Evolutionary conservation across 805 yeast species (phyloP).

Genomic region (Limtongia smithiae): DNA sequence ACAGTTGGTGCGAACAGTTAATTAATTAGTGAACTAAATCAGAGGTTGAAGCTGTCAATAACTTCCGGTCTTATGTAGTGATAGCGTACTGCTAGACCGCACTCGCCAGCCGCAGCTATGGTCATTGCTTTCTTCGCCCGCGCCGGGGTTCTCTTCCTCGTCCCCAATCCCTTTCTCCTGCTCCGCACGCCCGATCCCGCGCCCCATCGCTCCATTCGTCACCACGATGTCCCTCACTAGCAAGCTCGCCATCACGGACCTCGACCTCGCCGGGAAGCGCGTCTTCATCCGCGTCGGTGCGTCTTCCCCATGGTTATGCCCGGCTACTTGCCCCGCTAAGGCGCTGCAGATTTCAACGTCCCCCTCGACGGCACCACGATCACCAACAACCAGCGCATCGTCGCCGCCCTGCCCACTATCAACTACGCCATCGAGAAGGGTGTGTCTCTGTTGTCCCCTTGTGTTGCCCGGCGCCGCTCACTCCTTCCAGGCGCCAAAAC

Average conservation of each 20-base stretch:
- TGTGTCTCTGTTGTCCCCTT: constrained; percentile 4
- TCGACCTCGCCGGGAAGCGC: constrained; percentile 82
- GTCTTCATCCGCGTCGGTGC: constrained; percentile 96
- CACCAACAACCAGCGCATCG: constrained; percentile 99
- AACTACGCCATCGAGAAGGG: constrained; percentile 82
- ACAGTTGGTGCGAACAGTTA: no score
- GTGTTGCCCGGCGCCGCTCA: not conserved
- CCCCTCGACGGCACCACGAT: constrained; percentile 87
- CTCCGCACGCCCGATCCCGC: not conserved
- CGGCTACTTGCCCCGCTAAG: not conserved
- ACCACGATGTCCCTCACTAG: constrained; percentile 81
- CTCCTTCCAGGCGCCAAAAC: constrained; percentile 68
- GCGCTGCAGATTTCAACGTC: constrained; percentile 42
- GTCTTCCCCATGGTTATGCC: constrained; percentile 14
- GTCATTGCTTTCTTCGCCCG: not conserved
- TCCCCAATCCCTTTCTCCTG: not conserved
- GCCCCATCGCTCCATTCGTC: not conserved
- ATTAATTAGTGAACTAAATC: no score
- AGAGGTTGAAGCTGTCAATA: no score
- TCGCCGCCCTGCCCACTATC: constrained; percentile 98
- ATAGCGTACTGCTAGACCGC: no score
- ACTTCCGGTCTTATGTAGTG: no score
- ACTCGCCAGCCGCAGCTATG: not conserved
- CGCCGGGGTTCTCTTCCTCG: not conserved
- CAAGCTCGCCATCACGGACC: constrained; percentile 90